Base-by-base conservation (phyloP, 2,329 filamentous ascomycete species). In the Aspergillus sojae region DNA sequence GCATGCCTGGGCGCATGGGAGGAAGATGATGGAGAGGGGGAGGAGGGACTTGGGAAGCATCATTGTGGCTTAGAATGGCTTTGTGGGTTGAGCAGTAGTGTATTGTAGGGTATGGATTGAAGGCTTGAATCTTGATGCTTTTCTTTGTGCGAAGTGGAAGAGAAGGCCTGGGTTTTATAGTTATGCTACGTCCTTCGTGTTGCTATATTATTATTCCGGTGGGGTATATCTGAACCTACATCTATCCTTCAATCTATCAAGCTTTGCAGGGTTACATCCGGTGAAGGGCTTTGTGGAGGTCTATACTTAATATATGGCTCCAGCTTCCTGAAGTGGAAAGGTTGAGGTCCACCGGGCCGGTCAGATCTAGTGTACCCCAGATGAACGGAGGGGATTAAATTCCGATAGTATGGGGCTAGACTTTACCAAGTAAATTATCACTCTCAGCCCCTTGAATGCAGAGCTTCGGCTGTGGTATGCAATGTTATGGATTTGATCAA, bases 161-260 rank as follows among this genome's bases (percentile, higher is more conserved):
- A 43, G 41, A 21, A 11, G 7, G 9, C 9, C 7, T 19, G 1
- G 7, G 5, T 43, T 21, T 21, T 7, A 43, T 43, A 43, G 7
- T 3, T 4, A 21, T 43, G 19, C 41, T 11, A 5, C 7, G n/a
- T 10, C 19, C 4, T 21, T 43, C 10, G 2, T 4, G 12, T 43
- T 43, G 7, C 19, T 19, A 6, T 9, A 9, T 0, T 43, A 10
- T 43, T 1, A 9, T 0, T 4, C 7, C 10, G 7, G n/a, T 3
- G 19, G 3, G 2, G 16, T 21, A 21, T 21, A 11, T n/a, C 7
- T 43, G 19, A 4, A 4, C 3, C 19, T 43, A 43, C 2, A 21
- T 11, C 0, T 0, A 21, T 21, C 3, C 41, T 43, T 14, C 34
- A 36, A 16, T 36, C 34, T 36, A 36, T 43, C 41, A 43, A 43